Evolutionary conservation across 768 basidiomycete genomes (phyloP), one percentile per base, ranked within the genome.

Genomic region (Lentinula guzmanii): DNA sequence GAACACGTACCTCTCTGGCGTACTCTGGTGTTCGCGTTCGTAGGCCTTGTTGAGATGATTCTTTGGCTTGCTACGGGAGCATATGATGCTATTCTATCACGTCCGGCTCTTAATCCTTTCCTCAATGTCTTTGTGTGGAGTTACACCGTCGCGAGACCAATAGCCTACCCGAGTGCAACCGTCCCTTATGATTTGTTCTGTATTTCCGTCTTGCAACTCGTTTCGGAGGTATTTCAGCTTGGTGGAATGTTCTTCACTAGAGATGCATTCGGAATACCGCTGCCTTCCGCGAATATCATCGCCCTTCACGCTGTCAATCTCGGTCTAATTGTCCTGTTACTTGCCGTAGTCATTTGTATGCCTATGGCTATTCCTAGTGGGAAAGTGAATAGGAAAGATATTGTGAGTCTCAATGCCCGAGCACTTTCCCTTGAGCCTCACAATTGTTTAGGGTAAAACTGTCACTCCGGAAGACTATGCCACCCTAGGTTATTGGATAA

Each of bases 381-480:
- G 31, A 70, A 70, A 11, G 74, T 86, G 16, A 76, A 81, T 46
- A 77, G 73, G 55, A 76, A 80, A 42, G 79, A 90, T 21, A 87
- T 91, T 66, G 91, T 90, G 65, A 68, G 87, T 54, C 15, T 5
- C 58, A 13, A 0, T 57, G 10, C 1, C 52, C 51, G 43, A 50
- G 35, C 39, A 42, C 18, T 41, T n/a, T 46, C 21, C 28, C 39
- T 28, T 9, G 24, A 2, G 18, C 52, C 52, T 63, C 56, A 28
- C 43, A 58, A 34, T 58, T 33, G 5, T 31, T 4, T 46, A 87
- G 86, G 86, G 85, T 6, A 68, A 68, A 16, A 72, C 78, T 3
- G 72, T 86, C n/a, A 81, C 84, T 2, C 88, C 86, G 0, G 91
- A 93, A 68, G 91, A 93, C 65, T 92, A 91, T 67, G 85, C 86